Evolutionary conservation across 257 asterid species (phyloP).

Genomic region (Ligustrum vulgare): DNA sequence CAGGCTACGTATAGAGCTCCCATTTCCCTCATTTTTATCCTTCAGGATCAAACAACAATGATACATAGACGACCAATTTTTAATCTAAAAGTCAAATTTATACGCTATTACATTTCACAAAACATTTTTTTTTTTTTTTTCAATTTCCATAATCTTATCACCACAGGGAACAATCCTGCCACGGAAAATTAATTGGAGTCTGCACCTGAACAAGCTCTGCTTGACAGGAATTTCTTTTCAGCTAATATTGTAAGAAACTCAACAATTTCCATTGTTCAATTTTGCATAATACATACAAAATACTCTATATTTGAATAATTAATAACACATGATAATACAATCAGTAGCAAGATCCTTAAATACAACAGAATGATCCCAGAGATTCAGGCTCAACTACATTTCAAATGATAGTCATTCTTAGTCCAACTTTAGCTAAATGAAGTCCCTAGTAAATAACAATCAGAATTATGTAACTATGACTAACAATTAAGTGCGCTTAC

Average conservation of each 20-base stretch:
- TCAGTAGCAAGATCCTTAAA: background rate
- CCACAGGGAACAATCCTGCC: background rate
- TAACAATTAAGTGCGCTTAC: slow-evolving; percentile 19
- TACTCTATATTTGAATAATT: background rate
- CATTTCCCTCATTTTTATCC: background rate
- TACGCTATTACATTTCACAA: background rate
- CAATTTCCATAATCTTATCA: background rate
- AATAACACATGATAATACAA: background rate
- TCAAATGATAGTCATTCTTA: slow-evolving; percentile 15
- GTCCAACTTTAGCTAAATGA: slow-evolving; percentile 5
- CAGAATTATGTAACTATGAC: background rate
- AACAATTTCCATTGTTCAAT: background rate
- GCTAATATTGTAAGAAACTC: slow-evolving; percentile 9
- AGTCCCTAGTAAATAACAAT: background rate
- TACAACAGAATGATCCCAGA: slow-evolving; percentile 1
- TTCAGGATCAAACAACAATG: background rate
- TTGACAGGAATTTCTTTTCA: background rate
- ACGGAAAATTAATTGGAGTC: slow-evolving; percentile 2
- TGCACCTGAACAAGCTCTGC: background rate
- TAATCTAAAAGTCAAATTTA: background rate
- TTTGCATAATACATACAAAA: background rate
- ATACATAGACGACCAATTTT: background rate
- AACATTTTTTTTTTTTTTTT: too few relatives aligned
- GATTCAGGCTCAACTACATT: background rate
- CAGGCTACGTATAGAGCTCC: background rate